Evolutionary conservation across 1,284 basidiomycete species (phyloP).

Genomic region (Apiotrichum gamsii): DNA sequence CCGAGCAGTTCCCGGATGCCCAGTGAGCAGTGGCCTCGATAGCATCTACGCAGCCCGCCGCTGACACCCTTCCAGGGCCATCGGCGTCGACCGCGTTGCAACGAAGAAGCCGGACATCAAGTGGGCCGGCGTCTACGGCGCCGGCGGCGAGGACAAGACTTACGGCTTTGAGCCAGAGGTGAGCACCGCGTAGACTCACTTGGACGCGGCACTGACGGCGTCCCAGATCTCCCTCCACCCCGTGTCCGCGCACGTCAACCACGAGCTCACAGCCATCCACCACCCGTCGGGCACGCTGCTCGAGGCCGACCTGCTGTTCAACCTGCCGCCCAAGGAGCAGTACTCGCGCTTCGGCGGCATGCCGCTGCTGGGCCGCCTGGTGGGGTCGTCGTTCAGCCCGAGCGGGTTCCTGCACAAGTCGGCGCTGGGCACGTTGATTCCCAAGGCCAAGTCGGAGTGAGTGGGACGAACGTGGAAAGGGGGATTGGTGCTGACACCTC

Average conservation of each 20-base stretch:
- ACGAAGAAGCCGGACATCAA: constrained; percentile 47
- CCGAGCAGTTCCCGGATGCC: constrained; percentile 65
- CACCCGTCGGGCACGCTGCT: constrained; percentile 69
- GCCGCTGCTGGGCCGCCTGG: constrained; percentile 41
- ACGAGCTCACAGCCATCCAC: constrained; percentile 87
- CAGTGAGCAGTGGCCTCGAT: no score
- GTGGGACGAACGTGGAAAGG: no score
- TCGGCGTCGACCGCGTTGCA: constrained; percentile 48
- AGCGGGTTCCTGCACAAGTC: constrained; percentile 56
- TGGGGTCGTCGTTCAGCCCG: constrained; percentile 52
- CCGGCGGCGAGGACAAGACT: constrained; percentile 43
- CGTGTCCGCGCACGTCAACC: constrained; percentile 74
- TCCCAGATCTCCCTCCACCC: constrained; percentile 52
- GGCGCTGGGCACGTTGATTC: no score
- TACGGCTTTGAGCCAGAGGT: constrained; percentile 83
- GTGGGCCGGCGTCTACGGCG: constrained; percentile 46
- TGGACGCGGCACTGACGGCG: no score
- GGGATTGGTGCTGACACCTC: no score
- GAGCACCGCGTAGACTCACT: constrained; percentile 22
- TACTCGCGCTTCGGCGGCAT: constrained; percentile 55
- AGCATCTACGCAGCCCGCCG: no score
- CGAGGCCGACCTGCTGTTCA: constrained; percentile 83
- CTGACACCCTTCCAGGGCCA: no score
- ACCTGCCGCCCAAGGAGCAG: constrained; percentile 81
- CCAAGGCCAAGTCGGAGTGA: constrained; percentile 58